These are phyloP conservation scores for Mortierella sp. DNA, from an alignment of 371 early-diverging fungal species.

Conservation along the genomic window DNA sequence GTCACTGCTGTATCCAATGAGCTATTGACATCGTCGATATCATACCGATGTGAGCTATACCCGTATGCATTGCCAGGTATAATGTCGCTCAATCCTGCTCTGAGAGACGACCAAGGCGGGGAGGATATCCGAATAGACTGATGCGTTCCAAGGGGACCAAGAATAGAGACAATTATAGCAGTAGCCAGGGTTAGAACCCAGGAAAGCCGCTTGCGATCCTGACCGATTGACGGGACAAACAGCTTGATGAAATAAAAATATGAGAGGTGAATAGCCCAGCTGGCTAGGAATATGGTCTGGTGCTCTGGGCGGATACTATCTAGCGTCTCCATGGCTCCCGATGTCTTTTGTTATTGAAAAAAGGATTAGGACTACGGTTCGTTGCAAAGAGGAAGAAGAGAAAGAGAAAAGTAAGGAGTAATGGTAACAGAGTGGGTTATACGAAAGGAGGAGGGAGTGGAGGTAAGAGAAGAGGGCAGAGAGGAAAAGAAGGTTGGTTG, in stretches of 20 bases:
- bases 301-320: constrained; percentile 2
- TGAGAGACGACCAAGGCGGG: no score
- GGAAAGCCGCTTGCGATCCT: constrained; percentile 30
- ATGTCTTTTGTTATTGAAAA: neutral
- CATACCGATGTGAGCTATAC: no score
- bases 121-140: neutral
- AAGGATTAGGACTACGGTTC: neutral
- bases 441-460: neutral
- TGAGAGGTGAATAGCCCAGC: constrained; percentile 24
- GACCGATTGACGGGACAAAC: constrained; percentile 28
- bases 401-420: no score
- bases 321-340: neutral
- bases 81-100: no score
- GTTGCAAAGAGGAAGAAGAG: no score
- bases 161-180: constrained; percentile 12
- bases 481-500: neutral
- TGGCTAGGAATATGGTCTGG: constrained; percentile 8
- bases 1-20: no score
- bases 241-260: constrained; percentile 32
- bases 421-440: no score
- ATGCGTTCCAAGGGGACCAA: constrained; percentile 5
- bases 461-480: neutral
- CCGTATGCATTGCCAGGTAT: no score
- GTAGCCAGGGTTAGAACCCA: constrained; percentile 29
- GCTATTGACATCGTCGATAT: no score